Conservation (phyloP, 805 yeast species). For the Lipomyces starkeyi region DNA sequence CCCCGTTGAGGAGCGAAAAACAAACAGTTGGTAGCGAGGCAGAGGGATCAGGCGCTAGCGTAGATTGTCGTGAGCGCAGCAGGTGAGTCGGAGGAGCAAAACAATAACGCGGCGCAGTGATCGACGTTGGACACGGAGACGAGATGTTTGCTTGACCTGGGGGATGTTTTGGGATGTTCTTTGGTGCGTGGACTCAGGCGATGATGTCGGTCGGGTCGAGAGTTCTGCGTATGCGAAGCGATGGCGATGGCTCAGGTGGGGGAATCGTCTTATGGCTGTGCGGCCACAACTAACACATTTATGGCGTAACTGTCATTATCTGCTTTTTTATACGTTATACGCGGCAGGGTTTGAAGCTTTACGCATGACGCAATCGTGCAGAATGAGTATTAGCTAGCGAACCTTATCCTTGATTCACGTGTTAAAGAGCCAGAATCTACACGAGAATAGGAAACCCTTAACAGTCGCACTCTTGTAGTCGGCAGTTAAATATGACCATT, state of each 20-base stretch:
- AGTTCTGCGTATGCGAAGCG: not conserved
- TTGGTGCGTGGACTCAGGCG: not conserved
- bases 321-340: not conserved
- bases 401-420: constrained; percentile 1
- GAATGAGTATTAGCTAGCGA: not conserved
- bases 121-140: constrained; percentile 10
- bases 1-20: not conserved
- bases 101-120: not conserved
- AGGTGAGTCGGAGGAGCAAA: not conserved
- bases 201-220: constrained; percentile 6
- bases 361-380: not conserved
- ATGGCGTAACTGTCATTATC: not conserved
- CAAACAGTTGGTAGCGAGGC: not conserved
- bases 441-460: not conserved
- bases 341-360: not conserved
- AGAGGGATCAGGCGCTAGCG: not conserved
- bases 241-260: constrained; percentile 2
- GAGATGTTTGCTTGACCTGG: not conserved
- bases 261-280: not conserved
- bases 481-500: too few species aligned
- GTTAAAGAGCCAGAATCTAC: not conserved
- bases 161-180: not conserved
- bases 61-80: constrained; percentile 2
- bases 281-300: not conserved
- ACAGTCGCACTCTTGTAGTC: too few species aligned